Base-by-base conservation (phyloP, 2,329 filamentous ascomycete genomes). In the Verticillium nonalfalfae region DNA sequence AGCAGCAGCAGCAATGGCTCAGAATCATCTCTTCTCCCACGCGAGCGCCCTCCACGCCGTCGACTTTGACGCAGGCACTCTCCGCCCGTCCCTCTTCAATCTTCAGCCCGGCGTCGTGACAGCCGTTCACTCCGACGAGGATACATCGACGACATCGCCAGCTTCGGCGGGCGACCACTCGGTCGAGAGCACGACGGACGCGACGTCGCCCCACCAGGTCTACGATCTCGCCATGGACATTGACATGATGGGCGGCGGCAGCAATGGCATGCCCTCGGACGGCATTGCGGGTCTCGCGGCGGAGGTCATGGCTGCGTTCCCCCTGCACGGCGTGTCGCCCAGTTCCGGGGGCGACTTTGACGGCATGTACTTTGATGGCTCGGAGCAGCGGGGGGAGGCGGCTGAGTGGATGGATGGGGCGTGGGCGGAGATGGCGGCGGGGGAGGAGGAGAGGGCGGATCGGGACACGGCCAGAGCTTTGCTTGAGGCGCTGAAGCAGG, bases 351-450 rank as follows among this genome's bases (percentile, higher is more conserved):
- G 67, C 21, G 67, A 68, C 36, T 67, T 68, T 36, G 68, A 69
- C 11, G 67, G 66, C 18, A 67, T 71, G 65, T 70, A 69, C 57
- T 64, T 69, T 5, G 68, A 69, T 39, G 70, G 73, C 0, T 70
- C 72, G 15, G 70, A 68, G 4, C 66, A 69, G 56, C 66, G 68
- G 6, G 68, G 71, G 21, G 64, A 68, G 21, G 67, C 67, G 10
- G 63, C 61, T 0, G 74, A 75, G 33, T 78, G 76, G 76, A 74
- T 78, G 26, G 73, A 75, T 60, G 68, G 65, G 21, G 69, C 70
- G 14, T 77, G 76, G 75, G 67, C 66, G 18, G 68, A 72, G 33
- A 67, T 71, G 58, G 68, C 62, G 1, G 70, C 68, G 13, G 66
- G 61, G 7, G 67, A 71, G 7, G 67, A 71, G 33, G 68, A 70